Evolutionary conservation across 2,329 filamentous ascomycete species (phyloP), one percentile per base, ranked within the genome.

Genomic region (Phyllosticta capitalensis): DNA sequence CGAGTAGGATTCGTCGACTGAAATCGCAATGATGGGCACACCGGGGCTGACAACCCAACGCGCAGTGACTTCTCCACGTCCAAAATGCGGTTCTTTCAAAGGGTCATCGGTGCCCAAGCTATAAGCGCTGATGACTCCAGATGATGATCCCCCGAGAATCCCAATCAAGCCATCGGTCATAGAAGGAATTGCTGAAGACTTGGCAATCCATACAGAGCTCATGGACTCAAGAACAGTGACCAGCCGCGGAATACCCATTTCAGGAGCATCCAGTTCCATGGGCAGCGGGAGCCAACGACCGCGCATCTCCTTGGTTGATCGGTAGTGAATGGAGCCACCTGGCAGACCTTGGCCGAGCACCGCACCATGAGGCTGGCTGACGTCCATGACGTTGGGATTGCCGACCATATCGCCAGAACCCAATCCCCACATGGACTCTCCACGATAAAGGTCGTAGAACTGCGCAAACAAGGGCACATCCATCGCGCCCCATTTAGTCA

Each of bases 1-100:
- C 54, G 81, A 92, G 72, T 91, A 94, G 56, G 84, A 84, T 26
- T 96, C 91, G 67, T 99, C 94, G 6, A 96, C 83, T 52, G 83
- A 83, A 62, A 99, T 84, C 1, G 85, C 83, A 58, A 96, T 82
- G 62, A 99, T 94, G 0, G 94, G 94, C 2, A 97, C 91, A 49
- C 94, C 94, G 2, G 94, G 94, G 68, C 90, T 91, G 12, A 97
- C 78, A 9, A 90, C 85, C 92, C 92, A 97, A 65, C 88, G 88
- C 33, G 89, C 89, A 48, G 90, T 95, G 64, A 94, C 67, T 57
- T 95, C 88, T 3, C 91, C 91, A 49, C 84, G 83, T 45, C 81
- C 78, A 63, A 86, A 83, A 60, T 86, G 81, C 58, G 83, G 79
- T 56, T 83, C 77, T 55, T 86, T 83, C 22, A 83, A 71, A 7